A percentile compares a stretch with the other conserved stretches of the same genome.
Conservation (phyloP, 257 asterid genomes). For the Ilex asprella region DNA sequence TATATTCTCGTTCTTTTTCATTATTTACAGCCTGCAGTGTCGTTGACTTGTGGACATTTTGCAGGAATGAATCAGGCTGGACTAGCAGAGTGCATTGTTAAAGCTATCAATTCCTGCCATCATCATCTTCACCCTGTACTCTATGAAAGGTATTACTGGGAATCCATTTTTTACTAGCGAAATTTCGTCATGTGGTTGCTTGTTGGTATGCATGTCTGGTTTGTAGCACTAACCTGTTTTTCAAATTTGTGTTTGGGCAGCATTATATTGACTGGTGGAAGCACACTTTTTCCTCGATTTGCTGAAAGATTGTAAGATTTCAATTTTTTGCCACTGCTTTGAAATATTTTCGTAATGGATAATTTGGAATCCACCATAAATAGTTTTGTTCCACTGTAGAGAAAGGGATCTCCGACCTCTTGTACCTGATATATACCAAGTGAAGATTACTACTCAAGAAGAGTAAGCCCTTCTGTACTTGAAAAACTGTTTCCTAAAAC, state of each 20-base stretch:
- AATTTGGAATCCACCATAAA: conserved; percentile 4
- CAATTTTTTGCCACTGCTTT: background rate
- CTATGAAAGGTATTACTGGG: conserved; percentile 60
- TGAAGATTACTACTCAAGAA: conserved; percentile 78
- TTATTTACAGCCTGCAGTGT: background rate
- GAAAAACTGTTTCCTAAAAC: conserved; percentile 7
- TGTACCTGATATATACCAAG: conserved; percentile 73
- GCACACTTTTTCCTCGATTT: conserved; percentile 85
- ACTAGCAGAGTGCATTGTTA: conserved; percentile 85
- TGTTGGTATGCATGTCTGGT: background rate
- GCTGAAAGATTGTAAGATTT: conserved; percentile 85
- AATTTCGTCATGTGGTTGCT: background rate
- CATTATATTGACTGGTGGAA: conserved; percentile 91
- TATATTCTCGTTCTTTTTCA: background rate
- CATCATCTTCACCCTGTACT: conserved; percentile 90
- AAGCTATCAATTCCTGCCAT: conserved; percentile 85
- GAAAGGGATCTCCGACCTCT: conserved; percentile 91
- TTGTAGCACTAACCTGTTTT: background rate
- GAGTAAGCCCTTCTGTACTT: conserved; percentile 48
- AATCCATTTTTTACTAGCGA: background rate
- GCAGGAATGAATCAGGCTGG: conserved; percentile 97
- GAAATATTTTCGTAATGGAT: conserved; percentile 1
- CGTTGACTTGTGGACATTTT: conserved; percentile 6
- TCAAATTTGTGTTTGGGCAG: conserved; percentile 32
- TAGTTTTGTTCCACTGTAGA: conserved; percentile 34